phyloP scores from a whole-genome alignment of 129 eudicot genomes.

The Flaveria bidentis region DNA sequence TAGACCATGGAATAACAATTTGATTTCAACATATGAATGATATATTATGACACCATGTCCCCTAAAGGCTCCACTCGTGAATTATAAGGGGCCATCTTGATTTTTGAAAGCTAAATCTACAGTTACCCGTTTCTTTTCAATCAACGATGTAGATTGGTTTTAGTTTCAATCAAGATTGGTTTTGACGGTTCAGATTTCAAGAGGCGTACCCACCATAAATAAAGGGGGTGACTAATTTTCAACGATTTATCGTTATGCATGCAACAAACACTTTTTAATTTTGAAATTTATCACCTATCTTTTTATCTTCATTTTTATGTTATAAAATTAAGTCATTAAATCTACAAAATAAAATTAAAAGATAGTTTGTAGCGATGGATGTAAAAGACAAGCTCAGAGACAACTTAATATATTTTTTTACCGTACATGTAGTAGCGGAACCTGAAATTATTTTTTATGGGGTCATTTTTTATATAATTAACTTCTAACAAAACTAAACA shows the following conservation, averaged over 20 bases:
- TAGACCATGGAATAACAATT: not conserved
- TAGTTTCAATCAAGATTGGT: constrained; percentile 2
- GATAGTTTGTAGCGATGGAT: too few relatives aligned
- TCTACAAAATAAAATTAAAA: too few relatives aligned
- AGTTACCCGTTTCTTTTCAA: not conserved
- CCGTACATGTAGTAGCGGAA: too few relatives aligned
- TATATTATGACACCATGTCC: constrained; percentile 29
- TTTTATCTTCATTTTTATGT: not conserved
- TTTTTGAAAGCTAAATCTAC: constrained; percentile 1
- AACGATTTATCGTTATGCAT: not conserved
- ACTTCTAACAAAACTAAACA: too few relatives aligned
- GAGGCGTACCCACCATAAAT: not conserved
- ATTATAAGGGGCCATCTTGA: constrained; percentile 21
- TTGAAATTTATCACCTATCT: not conserved
- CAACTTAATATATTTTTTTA: too few relatives aligned
- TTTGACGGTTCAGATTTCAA: not conserved
- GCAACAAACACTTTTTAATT: not conserved
- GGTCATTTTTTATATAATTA: too few relatives aligned
- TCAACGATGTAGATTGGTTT: not conserved
- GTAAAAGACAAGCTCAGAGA: too few relatives aligned
- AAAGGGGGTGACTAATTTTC: not conserved
- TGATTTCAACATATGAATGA: constrained; percentile 5
- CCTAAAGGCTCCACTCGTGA: constrained; percentile 33
- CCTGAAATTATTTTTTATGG: too few relatives aligned
- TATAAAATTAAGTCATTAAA: too few relatives aligned